Evolutionary conservation across 805 yeast genomes (phyloP), one percentile per base, ranked within the genome.

Genomic region (Saturnispora serradocipensis): DNA sequence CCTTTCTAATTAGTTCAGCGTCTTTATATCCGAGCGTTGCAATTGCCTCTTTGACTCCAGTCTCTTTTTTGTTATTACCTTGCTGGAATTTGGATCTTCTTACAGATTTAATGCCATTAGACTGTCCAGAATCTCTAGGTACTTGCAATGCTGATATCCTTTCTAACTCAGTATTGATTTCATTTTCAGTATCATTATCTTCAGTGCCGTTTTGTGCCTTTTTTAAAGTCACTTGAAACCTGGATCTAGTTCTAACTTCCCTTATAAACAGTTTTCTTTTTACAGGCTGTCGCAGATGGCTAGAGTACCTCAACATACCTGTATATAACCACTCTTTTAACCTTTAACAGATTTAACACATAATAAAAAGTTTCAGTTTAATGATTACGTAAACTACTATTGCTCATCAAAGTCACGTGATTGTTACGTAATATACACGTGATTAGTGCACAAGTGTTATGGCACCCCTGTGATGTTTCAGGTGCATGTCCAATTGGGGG

Each of bases 1-100:
- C 67, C 27, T 56, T 44, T 36, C 58, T 62, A 7, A 66, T 64
- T 38, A 59, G 56, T 9, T 61, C 60, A 0, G 68, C 61, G 2
- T 59, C 53, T 52, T 65, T 63, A 38, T 49, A 54, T 24, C 53
- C 44, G 35, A 56, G 18, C 6, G 48, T n/a, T 10, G 48, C 34
- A 18, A 48, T 43, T 6, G 49, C 18, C 13, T 46, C 46, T n/a
- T 50, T 35, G 16, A 39, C 35, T 20, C 34, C 38, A 28, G 24
- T 20, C n/a, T 35, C 25, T 10, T 43, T 30, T 18, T 20, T 20
- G 35, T 25, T 20, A 15, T 5, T 11, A 15, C 22, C 8, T 28
- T 35, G n/a, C 7, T 34, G 22, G 18, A 49, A 49, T 35, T 28
- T 49, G 11, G 52, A 49, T 11, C 48, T 44, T 13, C 36, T 36